These are phyloP conservation scores for Talaromyces proteolyticus DNA, from an alignment of 495 filamentous ascomycete genomes.

Conservation along the genomic window DNA sequence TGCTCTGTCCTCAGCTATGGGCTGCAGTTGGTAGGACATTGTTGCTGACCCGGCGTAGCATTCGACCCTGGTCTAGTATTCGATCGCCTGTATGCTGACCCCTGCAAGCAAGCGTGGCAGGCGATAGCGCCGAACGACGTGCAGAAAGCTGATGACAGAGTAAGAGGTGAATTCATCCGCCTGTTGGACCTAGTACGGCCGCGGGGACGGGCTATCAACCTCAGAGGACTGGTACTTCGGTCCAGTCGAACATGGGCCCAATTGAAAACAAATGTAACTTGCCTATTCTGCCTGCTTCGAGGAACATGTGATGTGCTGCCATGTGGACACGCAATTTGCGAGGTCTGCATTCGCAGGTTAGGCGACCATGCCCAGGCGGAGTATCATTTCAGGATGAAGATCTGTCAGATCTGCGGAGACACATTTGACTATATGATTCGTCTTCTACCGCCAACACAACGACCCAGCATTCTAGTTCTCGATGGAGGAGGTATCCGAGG, in stretches of 20 bases:
- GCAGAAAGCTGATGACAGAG: background rate
- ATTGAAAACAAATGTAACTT: constrained; percentile 8
- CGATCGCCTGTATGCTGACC: background rate
- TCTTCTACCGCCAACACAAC: constrained; percentile 33
- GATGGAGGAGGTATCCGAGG: constrained; percentile 52
- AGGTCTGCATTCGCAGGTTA: constrained; percentile 13
- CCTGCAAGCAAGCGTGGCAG: too few species aligned
- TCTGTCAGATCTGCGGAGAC: constrained; percentile 31
- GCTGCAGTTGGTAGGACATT: too few species aligned
- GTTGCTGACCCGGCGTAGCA: background rate
- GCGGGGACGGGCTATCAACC: background rate
- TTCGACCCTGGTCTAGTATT: background rate
- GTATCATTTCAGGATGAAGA: constrained; percentile 11
- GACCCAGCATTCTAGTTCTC: constrained; percentile 46
- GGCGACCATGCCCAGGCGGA: background rate
- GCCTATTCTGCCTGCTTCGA: constrained; percentile 18
- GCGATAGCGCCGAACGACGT: background rate
- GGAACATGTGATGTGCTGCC: constrained; percentile 23
- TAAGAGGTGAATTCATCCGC: background rate
- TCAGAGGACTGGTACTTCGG: background rate
- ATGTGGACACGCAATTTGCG: constrained; percentile 26
- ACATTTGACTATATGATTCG: constrained; percentile 17
- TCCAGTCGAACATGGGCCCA: background rate
- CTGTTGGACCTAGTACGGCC: background rate
- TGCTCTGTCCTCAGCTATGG: background rate